Base-by-base conservation (phyloP, 805 yeast species). In the Starmerella vaccinii region DNA sequence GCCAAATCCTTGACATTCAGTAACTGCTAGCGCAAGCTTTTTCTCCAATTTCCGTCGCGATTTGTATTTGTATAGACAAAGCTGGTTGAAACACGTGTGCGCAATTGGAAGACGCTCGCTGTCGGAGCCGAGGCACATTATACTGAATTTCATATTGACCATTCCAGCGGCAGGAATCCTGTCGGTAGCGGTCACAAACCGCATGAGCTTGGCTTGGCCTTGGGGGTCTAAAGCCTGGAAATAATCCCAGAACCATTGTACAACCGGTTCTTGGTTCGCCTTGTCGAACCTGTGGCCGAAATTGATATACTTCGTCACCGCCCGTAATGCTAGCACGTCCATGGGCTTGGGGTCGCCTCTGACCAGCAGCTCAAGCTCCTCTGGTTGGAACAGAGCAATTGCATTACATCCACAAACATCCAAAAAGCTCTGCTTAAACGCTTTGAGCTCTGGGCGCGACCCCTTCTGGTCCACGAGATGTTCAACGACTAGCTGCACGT, bases 31-130 rank as follows among this genome's bases (percentile, higher is more conserved):
- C n/a, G 68, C 62, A 51, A 90, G 65, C 65, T 85, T 89, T 1
- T 61, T 49, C 40, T 68, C 64, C 48, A 92, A 68, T 54, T 76
- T 77, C n/a, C 74, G 76, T 52, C 70, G 69, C 5, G 76, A 62
- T 13, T 66, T 57, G 64, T 90, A 90, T 33, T 79, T 79, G 65
- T 79, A 83, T 5, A 92, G 58, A 49, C 90, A 82, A 22, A 90
- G 63, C 68, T 90, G 95, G 63, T 90, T 92, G 70, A 92, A 90
- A 60, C 98, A 90, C 0, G 97, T 92, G 63, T 90, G 97, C 0
- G 97, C 87, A 15, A 82, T 69, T 0, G 97, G 97, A 16, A 89
- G 67, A 44, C 82, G 69, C 1, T 75, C 71, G 33, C 69, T 63
- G 54, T 72, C 76, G 2, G 59, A 64, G 0, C 75, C 76, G 13